A percentile compares a stretch with the other conserved stretches of the same genome.
These are phyloP conservation scores for Fomitopsis betulina DNA, from an alignment of 1,284 basidiomycete genomes.

Conservation along the genomic window DNA sequence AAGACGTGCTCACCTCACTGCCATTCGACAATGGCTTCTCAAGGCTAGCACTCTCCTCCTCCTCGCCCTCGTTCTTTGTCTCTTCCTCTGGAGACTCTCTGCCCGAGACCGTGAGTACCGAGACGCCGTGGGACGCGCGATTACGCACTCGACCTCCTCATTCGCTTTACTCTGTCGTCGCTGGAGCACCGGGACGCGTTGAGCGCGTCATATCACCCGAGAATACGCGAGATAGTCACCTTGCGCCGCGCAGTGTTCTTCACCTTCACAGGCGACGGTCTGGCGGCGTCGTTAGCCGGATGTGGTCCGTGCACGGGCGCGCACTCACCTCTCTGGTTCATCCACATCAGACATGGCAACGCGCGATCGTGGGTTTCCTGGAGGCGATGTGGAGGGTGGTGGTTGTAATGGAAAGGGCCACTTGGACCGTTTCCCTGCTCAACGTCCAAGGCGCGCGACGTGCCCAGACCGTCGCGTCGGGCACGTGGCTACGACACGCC, in stretches of 20 bases:
- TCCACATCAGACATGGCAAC: constrained; percentile 5
- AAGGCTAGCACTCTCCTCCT: background rate
- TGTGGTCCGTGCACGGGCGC: background rate
- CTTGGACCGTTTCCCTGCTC: background rate
- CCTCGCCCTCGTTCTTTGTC: background rate
- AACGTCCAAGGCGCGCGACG: background rate
- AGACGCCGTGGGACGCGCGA: constrained; percentile 10
- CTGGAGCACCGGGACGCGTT: background rate
- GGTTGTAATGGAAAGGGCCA: background rate
- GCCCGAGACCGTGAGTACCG: background rate
- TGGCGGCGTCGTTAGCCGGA: constrained; percentile 7
- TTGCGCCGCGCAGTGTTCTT: constrained; percentile 40
- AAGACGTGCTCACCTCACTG: background rate
- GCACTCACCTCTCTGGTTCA: constrained; percentile 15
- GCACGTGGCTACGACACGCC: constrained; percentile 1
- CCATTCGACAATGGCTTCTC: background rate
- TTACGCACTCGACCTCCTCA: constrained; percentile 4
- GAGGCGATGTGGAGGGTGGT: background rate
- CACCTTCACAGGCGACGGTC: constrained; percentile 28
- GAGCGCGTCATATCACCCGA: background rate
- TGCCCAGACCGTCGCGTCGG: background rate
- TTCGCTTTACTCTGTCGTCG: background rate
- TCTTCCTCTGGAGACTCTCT: constrained; percentile 10
- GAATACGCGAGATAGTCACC: constrained; percentile 21
- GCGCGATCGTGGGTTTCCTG: background rate